Conservation (phyloP, 1,284 basidiomycete genomes). For the Irpex rosettiformis region DNA sequence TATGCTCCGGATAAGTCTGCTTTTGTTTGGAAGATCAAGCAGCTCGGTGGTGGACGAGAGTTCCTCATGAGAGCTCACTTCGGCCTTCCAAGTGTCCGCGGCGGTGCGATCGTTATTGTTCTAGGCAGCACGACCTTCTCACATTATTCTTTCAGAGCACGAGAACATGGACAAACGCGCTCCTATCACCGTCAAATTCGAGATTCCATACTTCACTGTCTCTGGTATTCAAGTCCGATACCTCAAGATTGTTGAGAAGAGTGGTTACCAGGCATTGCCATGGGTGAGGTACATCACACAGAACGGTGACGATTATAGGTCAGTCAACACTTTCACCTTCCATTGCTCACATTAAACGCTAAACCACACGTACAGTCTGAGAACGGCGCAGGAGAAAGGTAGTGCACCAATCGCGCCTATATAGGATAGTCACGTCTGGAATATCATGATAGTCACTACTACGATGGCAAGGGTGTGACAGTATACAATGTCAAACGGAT, state of each 20-base stretch:
- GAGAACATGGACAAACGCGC: constrained; percentile 82
- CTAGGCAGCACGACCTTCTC: not conserved
- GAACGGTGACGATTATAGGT: constrained; percentile 96
- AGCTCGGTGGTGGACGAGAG: constrained; percentile 88
- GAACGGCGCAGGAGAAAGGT: constrained; percentile 76
- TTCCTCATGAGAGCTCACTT: constrained; percentile 97
- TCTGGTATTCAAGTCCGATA: constrained; percentile 97
- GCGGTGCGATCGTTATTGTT: constrained; percentile 48
- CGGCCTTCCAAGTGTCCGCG: constrained; percentile 86
- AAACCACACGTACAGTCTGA: constrained; percentile 42
- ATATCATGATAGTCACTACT: not conserved
- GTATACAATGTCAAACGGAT: not conserved
- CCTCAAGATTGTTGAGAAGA: constrained; percentile 98
- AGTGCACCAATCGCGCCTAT: constrained; percentile 63
- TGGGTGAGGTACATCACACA: constrained; percentile 95
- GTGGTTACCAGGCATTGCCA: constrained; percentile 90
- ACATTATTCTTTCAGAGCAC: constrained; percentile 47
- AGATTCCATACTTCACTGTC: constrained; percentile 97
- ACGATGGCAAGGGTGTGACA: not conserved
- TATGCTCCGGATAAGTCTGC: constrained; percentile 96
- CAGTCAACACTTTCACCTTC: constrained; percentile 1
- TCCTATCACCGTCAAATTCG: constrained; percentile 96
- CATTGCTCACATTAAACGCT: not conserved
- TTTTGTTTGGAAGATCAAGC: constrained; percentile 98
- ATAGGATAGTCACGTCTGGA: constrained; percentile 17